Evolutionary conservation across 1,139 yeast genomes (phyloP).

Genomic region (Candida frijolesensis): DNA sequence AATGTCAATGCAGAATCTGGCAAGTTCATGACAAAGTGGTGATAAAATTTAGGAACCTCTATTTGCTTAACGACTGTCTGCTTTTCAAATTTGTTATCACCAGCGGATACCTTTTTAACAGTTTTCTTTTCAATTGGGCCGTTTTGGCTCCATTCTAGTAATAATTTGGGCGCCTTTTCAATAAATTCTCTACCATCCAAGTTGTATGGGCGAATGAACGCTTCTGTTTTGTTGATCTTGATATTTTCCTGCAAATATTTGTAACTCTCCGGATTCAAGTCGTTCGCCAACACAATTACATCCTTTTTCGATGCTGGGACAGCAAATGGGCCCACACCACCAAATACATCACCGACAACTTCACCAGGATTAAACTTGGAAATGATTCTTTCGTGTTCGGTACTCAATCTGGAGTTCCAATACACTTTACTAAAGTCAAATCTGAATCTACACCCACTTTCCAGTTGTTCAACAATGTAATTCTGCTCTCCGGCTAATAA

Average conservation of each 20-base stretch:
- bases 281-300: constrained; percentile 85
- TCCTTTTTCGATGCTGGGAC: constrained; percentile 91
- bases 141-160: constrained; percentile 39
- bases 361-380: constrained; percentile 59
- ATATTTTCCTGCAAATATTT: constrained; percentile 70
- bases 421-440: constrained; percentile 94
- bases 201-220: constrained; percentile 66
- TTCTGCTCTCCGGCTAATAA: constrained; percentile 82
- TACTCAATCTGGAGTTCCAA: constrained; percentile 94
- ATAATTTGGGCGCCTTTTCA: constrained; percentile 53
- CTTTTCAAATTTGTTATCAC: constrained; percentile 24
- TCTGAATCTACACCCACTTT: constrained; percentile 80
- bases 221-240: constrained; percentile 58
- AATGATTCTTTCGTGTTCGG: constrained; percentile 88
- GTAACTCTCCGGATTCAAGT: constrained; percentile 85
- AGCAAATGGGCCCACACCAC: constrained; percentile 98
- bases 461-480: constrained; percentile 82
- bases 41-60: constrained; percentile 59
- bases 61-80: constrained; percentile 31
- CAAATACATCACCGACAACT: constrained; percentile 93
- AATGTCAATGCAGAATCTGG: constrained; percentile 95
- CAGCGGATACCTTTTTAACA: constrained; percentile 35
- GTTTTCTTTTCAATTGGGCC: constrained; percentile 30
- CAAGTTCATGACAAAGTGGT: constrained; percentile 90
- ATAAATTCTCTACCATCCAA: constrained; percentile 86